These are phyloP conservation scores for Fistulinella staudtii DNA, from an alignment of 1,284 basidiomycete species.

Conservation along the genomic window DNA sequence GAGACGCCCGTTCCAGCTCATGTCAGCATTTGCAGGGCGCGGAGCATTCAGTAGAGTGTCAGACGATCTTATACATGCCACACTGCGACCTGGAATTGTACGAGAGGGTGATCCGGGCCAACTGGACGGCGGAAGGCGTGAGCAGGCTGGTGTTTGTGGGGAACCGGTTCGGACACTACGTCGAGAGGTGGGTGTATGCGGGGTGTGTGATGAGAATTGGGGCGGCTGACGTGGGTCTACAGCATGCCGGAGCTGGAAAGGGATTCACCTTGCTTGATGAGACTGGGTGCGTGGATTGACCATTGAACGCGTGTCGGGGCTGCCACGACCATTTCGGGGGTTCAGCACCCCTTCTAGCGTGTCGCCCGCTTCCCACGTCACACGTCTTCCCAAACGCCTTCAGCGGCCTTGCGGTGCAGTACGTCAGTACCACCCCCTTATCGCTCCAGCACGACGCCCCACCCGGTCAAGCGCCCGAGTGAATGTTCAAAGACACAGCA, in stretches of 20 bases:
- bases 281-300: slow-evolving; percentile 23
- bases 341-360: slow-evolving; percentile 45
- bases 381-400: slow-evolving; percentile 58
- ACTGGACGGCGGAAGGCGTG: slow-evolving; percentile 47
- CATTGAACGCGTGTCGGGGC: background rate
- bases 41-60: slow-evolving; percentile 34
- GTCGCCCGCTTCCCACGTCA: slow-evolving; percentile 46
- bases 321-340: slow-evolving; percentile 5
- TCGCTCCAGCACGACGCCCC: slow-evolving; percentile 20
- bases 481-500: slow-evolving; percentile 22
- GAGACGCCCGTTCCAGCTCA: slow-evolving; percentile 4
- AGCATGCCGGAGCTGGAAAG: slow-evolving; percentile 38
- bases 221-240: slow-evolving; percentile 12
- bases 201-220: slow-evolving; percentile 13
- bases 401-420: slow-evolving; percentile 62
- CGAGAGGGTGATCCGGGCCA: slow-evolving; percentile 57
- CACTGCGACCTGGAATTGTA: slow-evolving; percentile 71
- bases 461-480: background rate
- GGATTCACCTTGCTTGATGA: slow-evolving; percentile 28
- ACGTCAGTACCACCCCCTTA: slow-evolving; percentile 28
- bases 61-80: slow-evolving; percentile 71
- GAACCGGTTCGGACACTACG: slow-evolving; percentile 44
- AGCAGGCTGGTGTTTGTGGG: slow-evolving; percentile 41
- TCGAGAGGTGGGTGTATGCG: slow-evolving; percentile 40
- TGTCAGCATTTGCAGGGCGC: slow-evolving; percentile 32